Evolutionary conservation across 257 asterid species (phyloP).

Genomic region (Mentha longifolia): DNA sequence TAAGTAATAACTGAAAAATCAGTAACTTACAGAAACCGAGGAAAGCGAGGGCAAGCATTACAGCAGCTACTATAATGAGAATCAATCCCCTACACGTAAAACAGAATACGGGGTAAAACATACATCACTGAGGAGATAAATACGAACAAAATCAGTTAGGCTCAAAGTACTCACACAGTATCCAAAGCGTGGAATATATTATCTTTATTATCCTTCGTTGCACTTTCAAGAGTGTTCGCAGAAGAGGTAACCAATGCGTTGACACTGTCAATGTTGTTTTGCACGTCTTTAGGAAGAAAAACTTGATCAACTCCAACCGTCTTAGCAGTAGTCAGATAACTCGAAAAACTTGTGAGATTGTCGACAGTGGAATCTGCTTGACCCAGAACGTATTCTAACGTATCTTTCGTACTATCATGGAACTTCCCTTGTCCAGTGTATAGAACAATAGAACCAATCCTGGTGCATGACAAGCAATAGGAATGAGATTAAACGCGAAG

Average conservation of each 20-base stretch:
- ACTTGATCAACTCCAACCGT: slow-evolving; percentile 50
- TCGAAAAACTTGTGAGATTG: slow-evolving; percentile 68
- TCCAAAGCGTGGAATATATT: slow-evolving; percentile 55
- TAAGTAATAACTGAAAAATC: slow-evolving; percentile 2
- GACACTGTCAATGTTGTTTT: slow-evolving; percentile 67
- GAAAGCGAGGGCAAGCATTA: slow-evolving; percentile 78
- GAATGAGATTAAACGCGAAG: slow-evolving; percentile 16
- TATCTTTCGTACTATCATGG: slow-evolving; percentile 54
- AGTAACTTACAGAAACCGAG: slow-evolving; percentile 83
- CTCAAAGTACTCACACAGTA: slow-evolving; percentile 59
- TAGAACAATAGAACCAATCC: slow-evolving; percentile 76
- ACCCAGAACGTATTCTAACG: slow-evolving; percentile 61
- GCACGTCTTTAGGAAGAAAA: slow-evolving; percentile 66
- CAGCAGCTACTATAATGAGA: slow-evolving; percentile 74
- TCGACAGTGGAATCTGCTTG: slow-evolving; percentile 76
- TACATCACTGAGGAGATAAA: background rate
- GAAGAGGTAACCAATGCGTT: slow-evolving; percentile 60
- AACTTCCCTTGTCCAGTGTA: slow-evolving; percentile 87
- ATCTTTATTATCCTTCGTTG: slow-evolving; percentile 64
- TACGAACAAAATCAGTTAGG: background rate
- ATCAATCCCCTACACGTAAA: slow-evolving; percentile 55
- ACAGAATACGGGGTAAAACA: background rate
- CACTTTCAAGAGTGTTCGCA: slow-evolving; percentile 65
- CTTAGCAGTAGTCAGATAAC: slow-evolving; percentile 72
- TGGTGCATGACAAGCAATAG: slow-evolving; percentile 42